These are phyloP conservation scores for Saccharum officinarum DNA, from an alignment of 176 grass and related monocot genomes.

Conservation along the genomic window DNA sequence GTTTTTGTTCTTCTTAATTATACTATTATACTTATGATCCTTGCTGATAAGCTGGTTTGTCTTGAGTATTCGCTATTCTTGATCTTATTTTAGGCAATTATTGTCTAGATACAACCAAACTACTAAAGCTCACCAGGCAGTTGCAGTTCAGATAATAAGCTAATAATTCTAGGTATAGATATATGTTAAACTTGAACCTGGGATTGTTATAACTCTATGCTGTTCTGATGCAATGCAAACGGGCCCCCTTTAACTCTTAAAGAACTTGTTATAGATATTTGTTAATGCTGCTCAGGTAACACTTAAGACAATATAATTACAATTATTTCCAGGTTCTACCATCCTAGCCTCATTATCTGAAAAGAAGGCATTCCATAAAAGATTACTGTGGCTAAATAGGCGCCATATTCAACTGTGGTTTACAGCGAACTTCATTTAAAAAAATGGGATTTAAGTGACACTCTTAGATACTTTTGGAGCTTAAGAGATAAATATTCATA, in stretches of 20 bases:
- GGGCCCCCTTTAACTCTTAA: background rate
- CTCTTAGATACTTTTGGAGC: background rate
- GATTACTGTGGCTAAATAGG: background rate
- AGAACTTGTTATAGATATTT: background rate
- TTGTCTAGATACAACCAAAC: background rate
- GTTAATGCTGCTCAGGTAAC: too few species aligned
- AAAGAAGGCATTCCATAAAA: conserved; percentile 11
- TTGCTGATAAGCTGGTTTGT: background rate
- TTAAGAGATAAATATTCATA: background rate
- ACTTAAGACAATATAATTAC: too few species aligned
- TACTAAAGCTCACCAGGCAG: background rate
- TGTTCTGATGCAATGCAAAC: background rate
- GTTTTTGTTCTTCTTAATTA: background rate
- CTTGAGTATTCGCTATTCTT: background rate
- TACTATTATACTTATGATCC: background rate
- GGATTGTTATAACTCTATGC: background rate
- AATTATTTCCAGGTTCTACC: background rate
- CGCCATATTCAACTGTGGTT: background rate
- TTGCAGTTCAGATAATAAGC: background rate
- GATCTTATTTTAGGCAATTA: background rate
- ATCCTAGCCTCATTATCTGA: background rate
- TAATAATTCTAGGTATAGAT: background rate
- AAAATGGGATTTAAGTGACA: background rate
- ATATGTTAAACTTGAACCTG: background rate
- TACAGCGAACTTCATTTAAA: background rate